Evolutionary conservation across 257 asterid species (phyloP), one percentile per base, ranked within the genome.

Genomic region (Solanum chmielewskii): DNA sequence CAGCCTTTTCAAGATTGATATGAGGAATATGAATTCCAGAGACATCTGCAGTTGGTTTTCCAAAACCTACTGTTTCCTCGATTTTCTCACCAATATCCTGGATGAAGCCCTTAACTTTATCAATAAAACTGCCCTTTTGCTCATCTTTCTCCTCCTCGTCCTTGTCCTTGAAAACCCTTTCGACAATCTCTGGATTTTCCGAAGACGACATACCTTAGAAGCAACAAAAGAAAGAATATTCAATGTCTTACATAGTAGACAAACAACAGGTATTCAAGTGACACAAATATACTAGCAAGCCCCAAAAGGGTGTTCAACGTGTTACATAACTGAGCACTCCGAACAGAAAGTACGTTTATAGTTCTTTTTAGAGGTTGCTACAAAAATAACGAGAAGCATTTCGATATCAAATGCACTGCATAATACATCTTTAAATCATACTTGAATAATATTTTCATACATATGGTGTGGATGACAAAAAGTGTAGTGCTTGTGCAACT

Each of bases 11-110:
- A 84, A 97, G 96, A 91, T 88, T 93, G 89, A 97, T 97, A 87
- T 91, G 92, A 82, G 98, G 97, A 69, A 97, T 90, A 85, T 95
- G 99, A 89, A 97, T 92, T 15, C 15, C 99, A 2, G 98, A 49
- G 23, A 96, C 99, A 90, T 96, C 99, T 4, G 99, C 99, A 11
- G 99, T 95, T 75, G 99, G 99, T 88, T 97, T 97, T 20, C 99
- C 99, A 35, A 96, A 93, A 44, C 99, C 98, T 70, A 97, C 87
- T 3, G 99, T 93, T 87, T 89, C 99, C 92, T 97, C 99, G 25
- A 97, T 95, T 91, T 97, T 97, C 92, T 97, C 99, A 35, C 99
- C 98, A 12, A 97, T 93, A 89, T 97, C 99, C 0, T 94, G 97
- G 90, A 97, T 94, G 92, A 97, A 95, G 90, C 87, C 98, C 93